phyloP scores from a whole-genome alignment of 306 rosid genomes.

The Herpetospermum pedunculosum region DNA sequence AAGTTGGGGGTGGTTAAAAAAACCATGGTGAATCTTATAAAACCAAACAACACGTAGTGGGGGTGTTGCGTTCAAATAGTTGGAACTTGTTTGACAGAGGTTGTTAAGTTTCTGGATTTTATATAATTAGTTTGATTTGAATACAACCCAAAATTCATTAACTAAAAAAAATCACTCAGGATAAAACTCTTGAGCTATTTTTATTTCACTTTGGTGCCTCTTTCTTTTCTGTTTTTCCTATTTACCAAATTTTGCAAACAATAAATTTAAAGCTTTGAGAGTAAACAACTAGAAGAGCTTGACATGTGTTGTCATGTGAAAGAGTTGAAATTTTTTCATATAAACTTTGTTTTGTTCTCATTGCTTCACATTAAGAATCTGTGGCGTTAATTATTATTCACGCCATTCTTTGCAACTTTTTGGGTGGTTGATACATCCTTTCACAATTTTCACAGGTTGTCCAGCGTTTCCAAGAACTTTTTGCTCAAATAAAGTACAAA shows the following conservation, averaged over 20 bases:
- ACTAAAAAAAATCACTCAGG: neutral
- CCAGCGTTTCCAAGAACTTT: constrained; percentile 94
- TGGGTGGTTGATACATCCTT: constrained; percentile 9
- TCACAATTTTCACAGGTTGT: constrained; percentile 60
- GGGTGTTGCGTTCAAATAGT: neutral
- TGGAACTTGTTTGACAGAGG: neutral
- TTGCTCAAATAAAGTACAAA: constrained; percentile 97
- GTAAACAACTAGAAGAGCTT: too few species aligned
- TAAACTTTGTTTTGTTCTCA: neutral
- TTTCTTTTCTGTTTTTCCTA: neutral
- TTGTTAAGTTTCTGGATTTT: neutral
- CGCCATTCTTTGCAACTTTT: neutral
- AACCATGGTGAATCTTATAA: neutral
- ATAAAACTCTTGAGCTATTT: neutral
- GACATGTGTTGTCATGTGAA: too few species aligned
- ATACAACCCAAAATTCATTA: neutral
- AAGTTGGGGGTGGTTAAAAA: neutral
- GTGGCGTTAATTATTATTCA: neutral
- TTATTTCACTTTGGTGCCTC: neutral
- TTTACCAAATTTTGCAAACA: neutral
- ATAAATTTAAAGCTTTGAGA: neutral
- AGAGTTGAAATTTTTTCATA: neutral
- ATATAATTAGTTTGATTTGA: neutral
- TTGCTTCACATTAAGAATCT: neutral
- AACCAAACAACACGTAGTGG: neutral